Evolutionary conservation across 1,284 basidiomycete genomes (phyloP).

Genomic region (Apiotrichum brassicae): DNA sequence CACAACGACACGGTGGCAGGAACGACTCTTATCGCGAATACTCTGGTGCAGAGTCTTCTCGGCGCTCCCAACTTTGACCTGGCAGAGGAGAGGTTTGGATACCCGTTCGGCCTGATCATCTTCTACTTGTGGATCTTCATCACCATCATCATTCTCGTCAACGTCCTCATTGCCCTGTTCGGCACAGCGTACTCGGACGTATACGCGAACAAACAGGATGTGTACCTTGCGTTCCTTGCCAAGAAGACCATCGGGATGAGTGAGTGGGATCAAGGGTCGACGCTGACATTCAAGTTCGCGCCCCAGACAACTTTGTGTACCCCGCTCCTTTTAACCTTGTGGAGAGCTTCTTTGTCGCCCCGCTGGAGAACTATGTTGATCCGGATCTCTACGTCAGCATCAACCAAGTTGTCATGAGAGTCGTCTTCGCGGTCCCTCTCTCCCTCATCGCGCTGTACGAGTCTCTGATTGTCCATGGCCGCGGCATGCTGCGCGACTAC

Average conservation of each 20-base stretch:
- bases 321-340: constrained; percentile 57
- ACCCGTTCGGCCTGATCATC: constrained; percentile 60
- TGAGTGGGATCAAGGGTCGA: constrained; percentile 10
- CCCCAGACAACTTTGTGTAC: constrained; percentile 53
- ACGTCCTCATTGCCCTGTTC: constrained; percentile 91
- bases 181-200: constrained; percentile 83
- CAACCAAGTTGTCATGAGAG: constrained; percentile 68
- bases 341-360: constrained; percentile 51
- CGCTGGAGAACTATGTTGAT: constrained; percentile 4
- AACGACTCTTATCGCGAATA: constrained; percentile 58
- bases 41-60: constrained; percentile 72
- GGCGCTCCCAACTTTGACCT: constrained; percentile 73
- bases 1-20: constrained; percentile 55
- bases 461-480: constrained; percentile 49
- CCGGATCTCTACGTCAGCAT: constrained; percentile 49
- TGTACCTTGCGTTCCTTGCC: constrained; percentile 74
- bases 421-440: constrained; percentile 74
- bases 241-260: constrained; percentile 70
- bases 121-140: constrained; percentile 87
- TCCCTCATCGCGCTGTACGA: constrained; percentile 68
- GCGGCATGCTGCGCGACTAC: constrained; percentile 56
- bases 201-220: constrained; percentile 45
- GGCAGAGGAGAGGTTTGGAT: constrained; percentile 52
- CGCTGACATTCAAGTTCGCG: constrained; percentile 54
- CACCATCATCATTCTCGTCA: constrained; percentile 78